phyloP scores from a whole-genome alignment of 768 basidiomycete species.

The Xerocomus potaroensis region DNA sequence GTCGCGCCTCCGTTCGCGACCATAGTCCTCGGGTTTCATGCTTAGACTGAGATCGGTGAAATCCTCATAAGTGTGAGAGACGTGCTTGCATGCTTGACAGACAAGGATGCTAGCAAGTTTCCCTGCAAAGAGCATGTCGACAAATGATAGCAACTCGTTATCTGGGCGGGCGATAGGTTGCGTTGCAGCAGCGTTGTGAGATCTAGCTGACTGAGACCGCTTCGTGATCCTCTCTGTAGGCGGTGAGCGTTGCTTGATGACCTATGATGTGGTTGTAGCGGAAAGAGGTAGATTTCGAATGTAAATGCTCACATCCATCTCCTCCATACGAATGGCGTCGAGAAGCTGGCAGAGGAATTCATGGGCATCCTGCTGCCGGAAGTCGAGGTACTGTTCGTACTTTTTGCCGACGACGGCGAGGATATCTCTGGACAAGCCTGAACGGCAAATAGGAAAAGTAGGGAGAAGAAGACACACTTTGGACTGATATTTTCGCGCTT shows the following conservation, averaged over 20 bases:
- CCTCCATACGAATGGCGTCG: constrained; percentile 94
- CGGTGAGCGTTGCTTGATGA: constrained; percentile 68
- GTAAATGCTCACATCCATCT: constrained; percentile 63
- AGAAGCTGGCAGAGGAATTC: constrained; percentile 87
- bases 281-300: background rate
- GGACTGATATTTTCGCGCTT: constrained; percentile 57
- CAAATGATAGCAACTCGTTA: constrained; percentile 63
- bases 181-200: background rate
- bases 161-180: constrained; percentile 24
- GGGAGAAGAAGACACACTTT: constrained; percentile 44
- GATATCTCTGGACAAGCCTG: constrained; percentile 43
- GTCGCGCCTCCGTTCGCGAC: constrained; percentile 70
- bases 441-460: background rate
- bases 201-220: constrained; percentile 9
- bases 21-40: constrained; percentile 79
- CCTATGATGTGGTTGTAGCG: constrained; percentile 36
- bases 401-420: constrained; percentile 70
- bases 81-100: constrained; percentile 90
- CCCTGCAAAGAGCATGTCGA: constrained; percentile 90
- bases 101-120: constrained; percentile 87
- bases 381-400: constrained; percentile 93
- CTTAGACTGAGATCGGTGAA: constrained; percentile 92
- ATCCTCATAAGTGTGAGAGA: constrained; percentile 77
- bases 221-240: constrained; percentile 37
- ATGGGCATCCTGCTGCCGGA: constrained; percentile 94